Conservation (phyloP, 148 eudicot genomes). For the Rhododendron henanense region DNA sequence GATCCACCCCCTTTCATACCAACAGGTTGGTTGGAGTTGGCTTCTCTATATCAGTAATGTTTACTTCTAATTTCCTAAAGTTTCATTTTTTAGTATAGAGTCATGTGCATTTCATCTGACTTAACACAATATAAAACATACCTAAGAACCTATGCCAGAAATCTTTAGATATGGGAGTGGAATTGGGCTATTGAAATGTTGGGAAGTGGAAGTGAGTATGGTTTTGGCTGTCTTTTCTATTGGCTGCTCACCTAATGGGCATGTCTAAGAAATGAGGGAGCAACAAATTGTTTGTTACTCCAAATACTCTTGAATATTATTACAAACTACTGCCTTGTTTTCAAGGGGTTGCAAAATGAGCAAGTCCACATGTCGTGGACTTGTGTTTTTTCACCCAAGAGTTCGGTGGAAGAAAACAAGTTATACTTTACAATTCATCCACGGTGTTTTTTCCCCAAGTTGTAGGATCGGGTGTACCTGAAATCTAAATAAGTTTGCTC, state of each 20-base stretch:
- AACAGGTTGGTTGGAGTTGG: constrained; percentile 62
- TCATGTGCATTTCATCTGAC: neutral
- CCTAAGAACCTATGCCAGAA: neutral
- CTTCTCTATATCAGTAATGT: constrained; percentile 5
- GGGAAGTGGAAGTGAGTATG: neutral
- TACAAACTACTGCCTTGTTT: neutral
- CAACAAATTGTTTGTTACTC: neutral
- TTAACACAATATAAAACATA: neutral
- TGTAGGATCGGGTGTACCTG: neutral
- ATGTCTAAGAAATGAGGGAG: neutral
- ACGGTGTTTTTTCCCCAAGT: neutral
- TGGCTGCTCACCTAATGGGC: neutral
- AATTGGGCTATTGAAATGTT: neutral
- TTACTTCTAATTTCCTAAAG: neutral
- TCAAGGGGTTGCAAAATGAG: neutral
- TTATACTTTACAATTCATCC: neutral
- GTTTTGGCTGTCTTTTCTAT: neutral
- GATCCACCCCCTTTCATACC: constrained; percentile 91
- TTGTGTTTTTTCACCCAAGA: neutral
- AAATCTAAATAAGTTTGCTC: neutral
- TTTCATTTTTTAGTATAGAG: neutral
- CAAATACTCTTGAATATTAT: neutral
- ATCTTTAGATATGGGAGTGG: neutral
- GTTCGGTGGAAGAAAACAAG: neutral
- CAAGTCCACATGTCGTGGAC: neutral